Conservation (phyloP, 108 stramenopile species). For the Poteriospumella lacustris region DNA sequence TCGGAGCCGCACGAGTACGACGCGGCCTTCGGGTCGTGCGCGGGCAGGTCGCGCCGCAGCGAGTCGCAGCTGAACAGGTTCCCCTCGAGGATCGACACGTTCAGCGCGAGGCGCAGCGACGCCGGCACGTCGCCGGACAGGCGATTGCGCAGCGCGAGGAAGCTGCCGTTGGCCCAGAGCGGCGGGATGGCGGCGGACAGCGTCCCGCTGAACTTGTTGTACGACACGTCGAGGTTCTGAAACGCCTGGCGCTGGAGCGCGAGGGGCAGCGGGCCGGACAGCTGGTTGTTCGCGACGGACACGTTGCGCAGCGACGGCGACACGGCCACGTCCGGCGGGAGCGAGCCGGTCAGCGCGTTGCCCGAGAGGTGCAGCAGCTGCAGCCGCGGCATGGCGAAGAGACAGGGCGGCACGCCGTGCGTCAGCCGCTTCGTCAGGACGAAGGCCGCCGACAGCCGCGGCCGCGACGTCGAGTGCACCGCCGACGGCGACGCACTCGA, state of each 20-base stretch:
- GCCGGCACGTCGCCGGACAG: conserved; percentile 7
- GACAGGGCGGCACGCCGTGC: conserved; percentile 13
- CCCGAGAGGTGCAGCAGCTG: neutral
- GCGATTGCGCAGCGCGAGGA: neutral
- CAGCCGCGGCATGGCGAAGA: neutral
- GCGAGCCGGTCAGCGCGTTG: neutral
- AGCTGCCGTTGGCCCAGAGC: neutral
- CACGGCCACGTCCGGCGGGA: neutral
- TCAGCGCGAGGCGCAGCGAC: neutral
- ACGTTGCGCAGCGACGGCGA: neutral
- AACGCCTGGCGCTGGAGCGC: neutral
- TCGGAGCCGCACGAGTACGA: too few relatives aligned
- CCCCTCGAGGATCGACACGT: neutral
- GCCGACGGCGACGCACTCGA: neutral
- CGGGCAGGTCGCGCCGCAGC: neutral
- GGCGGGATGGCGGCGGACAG: neutral
- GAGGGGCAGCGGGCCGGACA: neutral
- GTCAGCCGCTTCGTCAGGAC: neutral
- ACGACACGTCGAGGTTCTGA: conserved; percentile 1
- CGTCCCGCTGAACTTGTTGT: conserved; percentile 1
- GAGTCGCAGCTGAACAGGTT: conserved; percentile 4
- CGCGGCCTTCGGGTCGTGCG: too few relatives aligned
- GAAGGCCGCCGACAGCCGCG: too few relatives aligned
- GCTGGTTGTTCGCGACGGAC: neutral
- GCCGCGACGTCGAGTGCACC: neutral